Percentiles rank a stretch among this genome's conserved stretches.
phyloP scores from a whole-genome alignment of 2,329 filamentous ascomycete species.

The Epichloe aotearoae region DNA sequence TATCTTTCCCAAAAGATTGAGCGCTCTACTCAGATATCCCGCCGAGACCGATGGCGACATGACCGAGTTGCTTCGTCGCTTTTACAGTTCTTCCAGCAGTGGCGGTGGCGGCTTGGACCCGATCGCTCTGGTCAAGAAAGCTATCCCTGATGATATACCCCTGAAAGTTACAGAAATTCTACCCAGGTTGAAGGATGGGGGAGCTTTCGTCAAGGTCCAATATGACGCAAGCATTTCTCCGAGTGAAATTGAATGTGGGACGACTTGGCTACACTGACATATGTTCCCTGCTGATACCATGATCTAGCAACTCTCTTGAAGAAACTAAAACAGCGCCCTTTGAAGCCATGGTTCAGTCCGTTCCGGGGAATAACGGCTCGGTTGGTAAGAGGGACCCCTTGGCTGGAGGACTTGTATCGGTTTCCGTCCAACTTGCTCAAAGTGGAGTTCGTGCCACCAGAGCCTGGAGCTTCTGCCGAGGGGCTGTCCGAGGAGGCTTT shows the following conservation, averaged over 20 bases:
- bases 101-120: conserved; percentile 36
- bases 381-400: conserved; percentile 72
- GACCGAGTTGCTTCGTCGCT: conserved; percentile 35
- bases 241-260: conserved; percentile 29
- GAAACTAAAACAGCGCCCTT: conserved; percentile 53
- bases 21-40: conserved; percentile 29
- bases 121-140: conserved; percentile 41
- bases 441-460: conserved; percentile 70
- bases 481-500: conserved; percentile 78
- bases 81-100: conserved; percentile 37
- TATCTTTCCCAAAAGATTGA: conserved; percentile 69
- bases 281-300: not conserved
- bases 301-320: conserved; percentile 37
- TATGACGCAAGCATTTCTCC: conserved; percentile 28
- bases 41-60: conserved; percentile 38
- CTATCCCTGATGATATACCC: conserved; percentile 46
- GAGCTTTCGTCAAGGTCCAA: conserved; percentile 80
- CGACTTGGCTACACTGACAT: not conserved
- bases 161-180: conserved; percentile 70
- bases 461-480: conserved; percentile 55
- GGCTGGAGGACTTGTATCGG: conserved; percentile 84
- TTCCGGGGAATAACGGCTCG: conserved; percentile 57
- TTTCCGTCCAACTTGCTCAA: conserved; percentile 64
- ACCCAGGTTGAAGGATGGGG: conserved; percentile 84
- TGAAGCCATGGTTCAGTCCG: conserved; percentile 85